A percentile compares a stretch with the other conserved stretches of the same genome.
Conservation (phyloP, 768 basidiomycete species). For the Brasilioporus rufonigricans region DNA sequence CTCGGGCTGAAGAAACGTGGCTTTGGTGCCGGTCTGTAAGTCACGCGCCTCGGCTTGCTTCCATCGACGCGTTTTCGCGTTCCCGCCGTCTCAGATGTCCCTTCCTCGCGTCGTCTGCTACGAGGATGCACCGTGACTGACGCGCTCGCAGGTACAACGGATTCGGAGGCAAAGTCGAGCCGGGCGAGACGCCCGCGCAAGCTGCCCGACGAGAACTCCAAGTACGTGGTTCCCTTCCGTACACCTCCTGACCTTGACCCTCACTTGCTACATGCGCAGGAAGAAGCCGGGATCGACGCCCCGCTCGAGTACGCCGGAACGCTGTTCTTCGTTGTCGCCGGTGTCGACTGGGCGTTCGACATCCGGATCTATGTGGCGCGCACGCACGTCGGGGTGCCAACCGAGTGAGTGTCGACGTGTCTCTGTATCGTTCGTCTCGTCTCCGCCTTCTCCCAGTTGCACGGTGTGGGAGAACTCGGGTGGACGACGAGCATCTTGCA, state of each 20-base stretch:
- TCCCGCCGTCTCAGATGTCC: no score
- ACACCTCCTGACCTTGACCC: not conserved
- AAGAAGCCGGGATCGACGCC: conserved; percentile 78
- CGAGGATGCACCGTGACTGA: no score
- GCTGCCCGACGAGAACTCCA: conserved; percentile 78
- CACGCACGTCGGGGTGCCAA: conserved; percentile 55
- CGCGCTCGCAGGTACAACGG: conserved; percentile 67
- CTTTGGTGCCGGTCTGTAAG: conserved; percentile 63
- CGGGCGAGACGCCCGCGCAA: conserved; percentile 60
- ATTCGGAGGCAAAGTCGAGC: conserved; percentile 86
- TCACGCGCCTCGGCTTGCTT: not conserved
- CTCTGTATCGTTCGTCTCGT: no score
- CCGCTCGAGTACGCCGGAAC: conserved; percentile 61
- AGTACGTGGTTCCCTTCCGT: conserved; percentile 33
- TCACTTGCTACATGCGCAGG: conserved; percentile 57
- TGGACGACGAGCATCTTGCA: not conserved
- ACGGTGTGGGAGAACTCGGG: no score
- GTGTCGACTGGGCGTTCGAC: conserved; percentile 58
- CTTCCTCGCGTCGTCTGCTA: no score
- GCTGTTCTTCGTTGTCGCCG: conserved; percentile 59
- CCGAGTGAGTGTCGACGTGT: conserved; percentile 50
- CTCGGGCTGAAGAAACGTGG: conserved; percentile 81
- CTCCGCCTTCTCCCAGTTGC: no score
- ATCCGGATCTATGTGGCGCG: conserved; percentile 72
- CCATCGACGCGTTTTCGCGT: not conserved